Base-by-base conservation (phyloP, 1,284 basidiomycete genomes). In the Lentinula novae-zelandiae region DNA sequence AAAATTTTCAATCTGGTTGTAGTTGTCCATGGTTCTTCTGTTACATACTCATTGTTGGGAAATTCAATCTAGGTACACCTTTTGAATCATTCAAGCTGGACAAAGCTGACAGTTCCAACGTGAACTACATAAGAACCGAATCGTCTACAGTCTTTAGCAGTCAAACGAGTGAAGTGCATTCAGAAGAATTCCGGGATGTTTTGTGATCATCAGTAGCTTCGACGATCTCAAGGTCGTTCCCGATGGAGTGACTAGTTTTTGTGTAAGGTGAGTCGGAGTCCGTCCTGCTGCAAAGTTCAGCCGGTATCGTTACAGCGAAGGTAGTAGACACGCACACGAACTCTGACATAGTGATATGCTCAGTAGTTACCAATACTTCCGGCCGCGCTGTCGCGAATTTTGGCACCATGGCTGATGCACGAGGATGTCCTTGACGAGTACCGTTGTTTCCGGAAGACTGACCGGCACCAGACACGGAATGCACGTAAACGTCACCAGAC, bases 311-410 rank as follows among this genome's bases (percentile, higher is more conserved):
- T 17, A 13, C 15, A 15, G 40, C 6, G 22, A 40, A 12, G 42
- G 22, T 17, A 39, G 20, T 17, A 20, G 17, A 50, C 15, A 57
- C 60, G 38, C 40, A 63, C 59, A 57, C 53, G 34, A 62, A 75
- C 64, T 78, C 76, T 40, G 74, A 67, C 70, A 77, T 74, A 36
- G 82, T 82, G 61, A 85, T 81, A 61, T 83, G 81, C 68, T 85
- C 83, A 17, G 83, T 85, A 10, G 81, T 83, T 53, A 86, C 81
- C 57, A 78, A 78, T 44, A 86, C 78, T 72, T 85, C 82, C 13
- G 78, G 82, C 40, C 79, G 77, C n/a, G 73, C 71, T 27, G 71
- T 62, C 17, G 65, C 63, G 62, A 69, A 71, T 60, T 67, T 70
- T 17, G 70, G 64, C 53, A 62, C 65, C 62, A 51, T 68, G 56